Evolutionary conservation across 1,139 yeast genomes (phyloP).

Genomic region (Geotrichum citri-aurantii): DNA sequence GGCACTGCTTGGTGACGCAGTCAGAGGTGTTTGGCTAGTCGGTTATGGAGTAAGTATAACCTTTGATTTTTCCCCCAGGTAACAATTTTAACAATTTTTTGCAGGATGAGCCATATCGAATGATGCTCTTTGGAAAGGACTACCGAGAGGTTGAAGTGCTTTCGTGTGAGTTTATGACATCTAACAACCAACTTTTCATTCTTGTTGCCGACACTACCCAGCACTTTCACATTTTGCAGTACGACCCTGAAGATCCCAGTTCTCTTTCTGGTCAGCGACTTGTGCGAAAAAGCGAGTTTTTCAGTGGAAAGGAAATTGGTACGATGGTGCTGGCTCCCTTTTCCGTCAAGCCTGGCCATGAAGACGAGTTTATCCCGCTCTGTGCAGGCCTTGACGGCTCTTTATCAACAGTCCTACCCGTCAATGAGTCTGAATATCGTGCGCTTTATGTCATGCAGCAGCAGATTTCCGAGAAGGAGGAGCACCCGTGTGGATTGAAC

Average conservation of each 20-base stretch:
- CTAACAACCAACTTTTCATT: slow-evolving; percentile 62
- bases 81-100: not conserved
- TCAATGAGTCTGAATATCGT: slow-evolving; percentile 69
- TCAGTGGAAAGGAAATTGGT: slow-evolving; percentile 57
- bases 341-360: slow-evolving; percentile 21
- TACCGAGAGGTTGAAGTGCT: slow-evolving; percentile 54
- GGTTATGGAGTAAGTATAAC: slow-evolving; percentile 58
- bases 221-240: slow-evolving; percentile 69
- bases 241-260: slow-evolving; percentile 86
- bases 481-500: slow-evolving; percentile 72
- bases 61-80: not conserved
- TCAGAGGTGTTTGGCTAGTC: slow-evolving; percentile 72
- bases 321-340: slow-evolving; percentile 52
- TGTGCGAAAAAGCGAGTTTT: slow-evolving; percentile 65
- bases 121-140: slow-evolving; percentile 76
- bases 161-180: slow-evolving; percentile 63
- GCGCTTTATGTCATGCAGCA: slow-evolving; percentile 82
- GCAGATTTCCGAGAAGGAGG: slow-evolving; percentile 72
- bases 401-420: slow-evolving; percentile 65
- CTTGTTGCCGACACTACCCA: slow-evolving; percentile 66
- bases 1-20: slow-evolving; percentile 70
- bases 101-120: slow-evolving; percentile 75
- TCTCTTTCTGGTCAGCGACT: slow-evolving; percentile 77
- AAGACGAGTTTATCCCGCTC: slow-evolving; percentile 35
- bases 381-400: slow-evolving; percentile 81